phyloP scores from a whole-genome alignment of 352 stramenopile genomes.

The Globisporangium nagaii region DNA sequence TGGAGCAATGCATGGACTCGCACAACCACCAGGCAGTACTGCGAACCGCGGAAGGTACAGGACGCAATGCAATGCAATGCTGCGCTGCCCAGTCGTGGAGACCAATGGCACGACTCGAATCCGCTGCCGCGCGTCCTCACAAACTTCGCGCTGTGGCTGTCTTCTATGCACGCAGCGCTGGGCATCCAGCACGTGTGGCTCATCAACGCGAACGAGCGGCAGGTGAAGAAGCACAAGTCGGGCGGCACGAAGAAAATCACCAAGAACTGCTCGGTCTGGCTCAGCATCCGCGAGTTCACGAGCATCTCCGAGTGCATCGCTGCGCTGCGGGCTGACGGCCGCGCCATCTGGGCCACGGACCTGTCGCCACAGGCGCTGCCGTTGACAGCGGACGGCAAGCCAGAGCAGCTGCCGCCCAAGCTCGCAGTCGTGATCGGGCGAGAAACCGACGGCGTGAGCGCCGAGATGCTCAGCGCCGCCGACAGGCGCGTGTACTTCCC shows the following conservation, averaged over 20 bases:
- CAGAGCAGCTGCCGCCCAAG: slow-evolving; percentile 68
- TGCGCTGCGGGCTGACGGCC: slow-evolving; percentile 47
- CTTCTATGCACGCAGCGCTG: slow-evolving; percentile 46
- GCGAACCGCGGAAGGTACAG: slow-evolving; percentile 87
- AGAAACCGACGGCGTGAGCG: slow-evolving; percentile 88
- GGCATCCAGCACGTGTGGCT: slow-evolving; percentile 92
- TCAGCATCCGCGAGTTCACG: slow-evolving; percentile 83
- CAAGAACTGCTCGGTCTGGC: slow-evolving; percentile 78
- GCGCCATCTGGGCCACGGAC: slow-evolving; percentile 90
- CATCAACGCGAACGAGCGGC: slow-evolving; percentile 53
- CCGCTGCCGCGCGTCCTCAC: too few species aligned
- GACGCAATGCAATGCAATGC: too few species aligned
- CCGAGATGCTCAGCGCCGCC: slow-evolving; percentile 82
- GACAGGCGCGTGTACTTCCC: slow-evolving; percentile 91
- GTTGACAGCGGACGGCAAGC: slow-evolving; percentile 31
- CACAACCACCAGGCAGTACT: slow-evolving; percentile 89
- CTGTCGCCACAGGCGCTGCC: slow-evolving; percentile 69
- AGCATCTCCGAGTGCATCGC: slow-evolving; percentile 78
- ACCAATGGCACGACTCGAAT: too few species aligned
- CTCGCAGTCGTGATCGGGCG: slow-evolving; percentile 92
- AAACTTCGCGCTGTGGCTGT: too few species aligned
- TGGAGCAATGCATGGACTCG: slow-evolving; percentile 78
- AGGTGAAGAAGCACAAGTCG: slow-evolving; percentile 62
- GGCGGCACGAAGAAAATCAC: slow-evolving; percentile 68
- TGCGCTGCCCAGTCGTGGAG: too few species aligned